A percentile compares a stretch with the other conserved stretches of the same genome.
These are phyloP conservation scores for Chalaropsis ovoidea DNA, from an alignment of 2,329 filamentous ascomycete species.

Conservation along the genomic window DNA sequence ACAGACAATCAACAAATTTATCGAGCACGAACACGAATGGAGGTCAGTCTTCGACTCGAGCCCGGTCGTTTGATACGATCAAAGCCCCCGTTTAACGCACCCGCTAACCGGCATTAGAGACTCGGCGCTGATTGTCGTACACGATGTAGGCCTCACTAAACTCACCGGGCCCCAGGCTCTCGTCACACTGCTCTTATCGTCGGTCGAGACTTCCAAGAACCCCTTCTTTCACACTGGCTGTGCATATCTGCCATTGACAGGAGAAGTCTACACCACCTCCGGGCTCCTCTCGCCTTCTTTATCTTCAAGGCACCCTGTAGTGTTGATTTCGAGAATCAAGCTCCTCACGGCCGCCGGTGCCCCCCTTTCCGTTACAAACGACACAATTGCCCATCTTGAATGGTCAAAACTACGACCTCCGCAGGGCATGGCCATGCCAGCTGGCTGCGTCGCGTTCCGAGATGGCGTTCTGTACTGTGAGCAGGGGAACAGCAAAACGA, in stretches of 20 bases:
- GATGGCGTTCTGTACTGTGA: slow-evolving; percentile 37
- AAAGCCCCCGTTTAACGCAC: neutral
- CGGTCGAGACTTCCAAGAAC: slow-evolving; percentile 34
- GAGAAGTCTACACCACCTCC: slow-evolving; percentile 40
- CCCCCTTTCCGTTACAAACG: slow-evolving; percentile 28
- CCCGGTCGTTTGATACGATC: neutral
- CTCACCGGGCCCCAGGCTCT: slow-evolving; percentile 32
- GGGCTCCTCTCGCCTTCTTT: slow-evolving; percentile 35
- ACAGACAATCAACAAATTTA: neutral
- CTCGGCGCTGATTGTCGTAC: slow-evolving; percentile 33
- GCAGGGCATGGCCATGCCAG: slow-evolving; percentile 37
- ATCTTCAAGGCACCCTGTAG: slow-evolving; percentile 34
- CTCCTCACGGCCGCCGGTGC: slow-evolving; percentile 25
- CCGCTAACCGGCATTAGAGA: slow-evolving; percentile 7
- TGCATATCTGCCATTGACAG: slow-evolving; percentile 34
- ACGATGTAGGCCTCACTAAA: slow-evolving; percentile 33
- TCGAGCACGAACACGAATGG: neutral
- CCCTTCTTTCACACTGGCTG: slow-evolving; percentile 41
- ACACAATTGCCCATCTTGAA: slow-evolving; percentile 30
- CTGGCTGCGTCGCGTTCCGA: slow-evolving; percentile 36
- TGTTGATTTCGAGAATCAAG: slow-evolving; percentile 39
- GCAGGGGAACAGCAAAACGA: slow-evolving; percentile 31
- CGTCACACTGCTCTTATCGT: slow-evolving; percentile 37
- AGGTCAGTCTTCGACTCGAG: neutral
- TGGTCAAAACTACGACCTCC: slow-evolving; percentile 39